Evolutionary conservation across 2,329 filamentous ascomycete species (phyloP).

Genomic region (Talaromyces pinophilus): DNA sequence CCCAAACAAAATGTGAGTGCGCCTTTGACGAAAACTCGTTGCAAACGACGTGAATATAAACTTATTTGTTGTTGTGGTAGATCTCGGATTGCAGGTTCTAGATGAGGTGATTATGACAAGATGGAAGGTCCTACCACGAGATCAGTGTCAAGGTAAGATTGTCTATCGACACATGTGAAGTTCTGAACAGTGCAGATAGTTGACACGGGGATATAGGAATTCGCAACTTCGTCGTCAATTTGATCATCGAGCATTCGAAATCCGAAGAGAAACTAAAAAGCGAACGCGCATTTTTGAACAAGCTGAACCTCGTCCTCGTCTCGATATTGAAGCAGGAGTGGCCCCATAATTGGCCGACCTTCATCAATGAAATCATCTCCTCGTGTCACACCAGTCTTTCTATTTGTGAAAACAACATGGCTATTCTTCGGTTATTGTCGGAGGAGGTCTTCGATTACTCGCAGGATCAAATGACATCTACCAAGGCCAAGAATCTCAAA

Average conservation of each 20-base stretch:
- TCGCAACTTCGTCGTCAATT: constrained; percentile 97
- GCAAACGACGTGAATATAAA: constrained; percentile 12
- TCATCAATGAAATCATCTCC: constrained; percentile 99
- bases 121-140: constrained; percentile 96
- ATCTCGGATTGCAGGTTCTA: constrained; percentile 91
- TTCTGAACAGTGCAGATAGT: not conserved
- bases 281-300: constrained; percentile 91
- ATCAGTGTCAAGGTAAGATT: constrained; percentile 81
- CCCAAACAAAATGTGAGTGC: constrained; percentile 89
- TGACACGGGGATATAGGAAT: constrained; percentile 65
- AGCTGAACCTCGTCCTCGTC: constrained; percentile 95
- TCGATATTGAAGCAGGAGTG: constrained; percentile 99
- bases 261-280: constrained; percentile 83
- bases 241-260: constrained; percentile 91
- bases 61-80: constrained; percentile 49
- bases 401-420: constrained; percentile 99
- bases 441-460: constrained; percentile 99
- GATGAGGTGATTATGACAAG: constrained; percentile 98
- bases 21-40: constrained; percentile 2
- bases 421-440: constrained; percentile 88
- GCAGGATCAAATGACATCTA: constrained; percentile 98
- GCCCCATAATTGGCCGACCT: constrained; percentile 99
- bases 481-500: constrained; percentile 94
- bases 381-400: constrained; percentile 93
- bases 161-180: not conserved